phyloP scores from a whole-genome alignment of 2,329 filamentous ascomycete genomes.

The Verticillium zaregamsianum region DNA sequence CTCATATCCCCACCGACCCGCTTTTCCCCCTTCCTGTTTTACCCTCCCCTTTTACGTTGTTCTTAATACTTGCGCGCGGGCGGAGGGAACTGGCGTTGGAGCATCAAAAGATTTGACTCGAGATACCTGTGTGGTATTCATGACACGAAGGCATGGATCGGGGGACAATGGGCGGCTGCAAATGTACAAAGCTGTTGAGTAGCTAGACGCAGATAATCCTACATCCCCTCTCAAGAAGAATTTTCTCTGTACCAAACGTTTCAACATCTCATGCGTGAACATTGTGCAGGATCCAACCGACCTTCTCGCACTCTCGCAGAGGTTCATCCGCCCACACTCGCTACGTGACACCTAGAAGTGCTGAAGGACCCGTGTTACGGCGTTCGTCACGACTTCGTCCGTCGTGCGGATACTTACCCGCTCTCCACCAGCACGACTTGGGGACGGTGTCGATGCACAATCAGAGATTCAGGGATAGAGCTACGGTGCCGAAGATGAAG shows the following conservation, averaged over 20 bases:
- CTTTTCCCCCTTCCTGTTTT: constrained; percentile 19
- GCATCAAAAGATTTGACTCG: constrained; percentile 41
- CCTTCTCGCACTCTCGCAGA: too few species aligned
- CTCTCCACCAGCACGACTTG: too few species aligned
- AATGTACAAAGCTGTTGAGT: constrained; percentile 38
- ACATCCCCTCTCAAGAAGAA: constrained; percentile 50
- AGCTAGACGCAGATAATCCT: constrained; percentile 46
- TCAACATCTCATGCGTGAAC: neutral
- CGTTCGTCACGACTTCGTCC: too few species aligned
- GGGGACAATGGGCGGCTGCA: constrained; percentile 35
- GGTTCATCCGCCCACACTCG: too few species aligned
- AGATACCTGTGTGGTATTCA: constrained; percentile 38
- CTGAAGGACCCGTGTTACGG: too few species aligned
- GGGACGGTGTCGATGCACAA: too few species aligned
- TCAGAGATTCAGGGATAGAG: too few species aligned
- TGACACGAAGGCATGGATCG: constrained; percentile 39
- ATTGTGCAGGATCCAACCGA: too few species aligned
- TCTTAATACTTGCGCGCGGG: constrained; percentile 36
- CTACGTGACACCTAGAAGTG: too few species aligned
- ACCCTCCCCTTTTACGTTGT: constrained; percentile 37
- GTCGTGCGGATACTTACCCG: too few species aligned
- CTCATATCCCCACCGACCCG: constrained; percentile 37
- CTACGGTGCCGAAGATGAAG: too few species aligned
- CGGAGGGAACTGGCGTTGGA: constrained; percentile 45
- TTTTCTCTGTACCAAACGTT: neutral